Conservation (phyloP, 2,329 filamentous ascomycete species). For the Fusarium subglutinans region DNA sequence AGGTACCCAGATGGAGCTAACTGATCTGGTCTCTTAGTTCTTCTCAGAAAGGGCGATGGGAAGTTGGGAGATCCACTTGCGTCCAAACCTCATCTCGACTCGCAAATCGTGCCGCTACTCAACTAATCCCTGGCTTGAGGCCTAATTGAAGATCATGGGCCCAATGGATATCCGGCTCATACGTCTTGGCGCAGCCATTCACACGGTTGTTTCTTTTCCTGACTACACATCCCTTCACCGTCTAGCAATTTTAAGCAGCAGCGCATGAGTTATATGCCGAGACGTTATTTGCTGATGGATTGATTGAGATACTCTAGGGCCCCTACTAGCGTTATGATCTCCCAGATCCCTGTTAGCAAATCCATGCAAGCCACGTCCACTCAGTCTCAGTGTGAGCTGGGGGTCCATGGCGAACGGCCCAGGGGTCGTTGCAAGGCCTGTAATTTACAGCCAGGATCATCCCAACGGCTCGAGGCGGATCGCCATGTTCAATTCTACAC, state of each 20-base stretch:
- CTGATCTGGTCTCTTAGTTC: not conserved
- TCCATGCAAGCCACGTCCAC: constrained; percentile 31
- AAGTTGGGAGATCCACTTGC: not conserved
- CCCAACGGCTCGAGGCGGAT: constrained; percentile 19
- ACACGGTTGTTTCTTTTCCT: not conserved
- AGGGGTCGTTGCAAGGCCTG: constrained; percentile 14
- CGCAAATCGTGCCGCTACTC: not conserved
- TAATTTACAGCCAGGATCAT: constrained; percentile 27
- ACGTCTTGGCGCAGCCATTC: not conserved
- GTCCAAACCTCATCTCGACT: not conserved
- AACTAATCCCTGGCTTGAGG: not conserved
- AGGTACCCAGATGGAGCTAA: constrained; percentile 9
- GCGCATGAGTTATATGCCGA: constrained; percentile 14
- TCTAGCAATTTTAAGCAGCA: constrained; percentile 2
- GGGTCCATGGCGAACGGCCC: not conserved
- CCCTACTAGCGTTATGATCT: constrained; percentile 40
- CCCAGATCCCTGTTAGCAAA: constrained; percentile 26
- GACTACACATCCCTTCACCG: not conserved
- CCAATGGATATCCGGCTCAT: not conserved
- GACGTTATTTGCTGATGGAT: constrained; percentile 4
- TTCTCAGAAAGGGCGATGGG: not conserved
- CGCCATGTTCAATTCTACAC: constrained; percentile 2
- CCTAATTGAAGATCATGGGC: constrained; percentile 4
- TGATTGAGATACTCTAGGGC: not conserved
- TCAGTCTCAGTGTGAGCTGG: not conserved